Conservation (phyloP, 768 basidiomycete species). For the Dacryopinax primogenitus region DNA sequence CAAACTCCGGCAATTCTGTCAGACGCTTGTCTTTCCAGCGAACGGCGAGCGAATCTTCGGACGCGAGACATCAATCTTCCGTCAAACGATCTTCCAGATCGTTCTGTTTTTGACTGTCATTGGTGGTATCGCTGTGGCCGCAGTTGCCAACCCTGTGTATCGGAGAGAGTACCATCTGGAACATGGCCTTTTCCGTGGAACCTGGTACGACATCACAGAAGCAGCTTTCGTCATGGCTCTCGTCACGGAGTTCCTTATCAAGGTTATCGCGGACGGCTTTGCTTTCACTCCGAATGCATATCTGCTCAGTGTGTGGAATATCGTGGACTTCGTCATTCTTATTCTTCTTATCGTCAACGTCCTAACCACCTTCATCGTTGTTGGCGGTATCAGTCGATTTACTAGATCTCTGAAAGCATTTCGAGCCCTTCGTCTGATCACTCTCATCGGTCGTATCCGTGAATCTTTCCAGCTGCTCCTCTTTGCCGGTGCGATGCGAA, state of each 20-base stretch:
- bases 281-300: slow-evolving; percentile 86
- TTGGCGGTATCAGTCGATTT: slow-evolving; percentile 67
- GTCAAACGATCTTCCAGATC: slow-evolving; percentile 61
- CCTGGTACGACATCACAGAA: slow-evolving; percentile 86
- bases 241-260: slow-evolving; percentile 74
- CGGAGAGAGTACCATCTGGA: slow-evolving; percentile 47
- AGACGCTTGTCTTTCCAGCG: slow-evolving; percentile 69
- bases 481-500: slow-evolving; percentile 70
- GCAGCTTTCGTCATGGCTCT: slow-evolving; percentile 55
- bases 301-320: slow-evolving; percentile 81
- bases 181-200: slow-evolving; percentile 46
- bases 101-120: slow-evolving; percentile 62
- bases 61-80: slow-evolving; percentile 46
- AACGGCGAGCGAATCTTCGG: slow-evolving; percentile 82
- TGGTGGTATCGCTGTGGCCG: slow-evolving; percentile 68
- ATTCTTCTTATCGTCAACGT: slow-evolving; percentile 62
- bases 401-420: slow-evolving; percentile 79
- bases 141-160: slow-evolving; percentile 71
- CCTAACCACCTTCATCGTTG: slow-evolving; percentile 53
- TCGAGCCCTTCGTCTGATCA: slow-evolving; percentile 78
- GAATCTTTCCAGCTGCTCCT: slow-evolving; percentile 77
- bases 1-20: slow-evolving; percentile 57
- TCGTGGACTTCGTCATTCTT: slow-evolving; percentile 79
- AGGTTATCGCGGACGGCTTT: slow-evolving; percentile 85
- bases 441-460: slow-evolving; percentile 73